Percentiles rank a stretch among this genome's conserved stretches.
phyloP scores from a whole-genome alignment of 345 rosid genomes.

The Eucalyptus sideroxylon region DNA sequence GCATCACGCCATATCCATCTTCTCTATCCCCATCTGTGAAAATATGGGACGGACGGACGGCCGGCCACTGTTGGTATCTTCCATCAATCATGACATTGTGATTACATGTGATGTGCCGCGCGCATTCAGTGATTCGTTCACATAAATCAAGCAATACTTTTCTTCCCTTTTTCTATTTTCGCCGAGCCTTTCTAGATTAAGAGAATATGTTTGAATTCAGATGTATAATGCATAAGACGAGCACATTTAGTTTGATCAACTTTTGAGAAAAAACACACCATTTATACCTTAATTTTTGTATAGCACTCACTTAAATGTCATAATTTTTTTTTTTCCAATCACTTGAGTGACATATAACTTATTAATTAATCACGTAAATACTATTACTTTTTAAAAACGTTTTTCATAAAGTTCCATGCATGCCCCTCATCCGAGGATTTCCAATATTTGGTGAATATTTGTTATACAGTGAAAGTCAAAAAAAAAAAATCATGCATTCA shows the following conservation, averaged over 20 bases:
- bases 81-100: neutral
- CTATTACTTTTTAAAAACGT: too few species aligned
- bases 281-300: neutral
- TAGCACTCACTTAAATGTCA: neutral
- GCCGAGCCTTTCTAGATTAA: neutral
- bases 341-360: rapidly evolving
- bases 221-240: neutral
- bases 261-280: neutral
- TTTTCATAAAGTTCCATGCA: too few species aligned
- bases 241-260: neutral
- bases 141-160: neutral
- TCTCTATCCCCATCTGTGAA: neutral
- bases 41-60: neutral
- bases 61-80: neutral
- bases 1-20: slow-evolving; percentile 14
- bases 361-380: neutral
- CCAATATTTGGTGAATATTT: too few species aligned
- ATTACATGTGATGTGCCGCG: neutral
- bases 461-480: too few species aligned
- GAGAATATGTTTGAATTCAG: neutral
- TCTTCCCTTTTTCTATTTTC: neutral
- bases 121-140: neutral
- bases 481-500: too few species aligned
- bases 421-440: too few species aligned
- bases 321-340: neutral